Evolutionary conservation across 176 grass and related monocot genomes (phyloP), one percentile per base, ranked within the genome.

Genomic region (Bothriochloa decipiens): DNA sequence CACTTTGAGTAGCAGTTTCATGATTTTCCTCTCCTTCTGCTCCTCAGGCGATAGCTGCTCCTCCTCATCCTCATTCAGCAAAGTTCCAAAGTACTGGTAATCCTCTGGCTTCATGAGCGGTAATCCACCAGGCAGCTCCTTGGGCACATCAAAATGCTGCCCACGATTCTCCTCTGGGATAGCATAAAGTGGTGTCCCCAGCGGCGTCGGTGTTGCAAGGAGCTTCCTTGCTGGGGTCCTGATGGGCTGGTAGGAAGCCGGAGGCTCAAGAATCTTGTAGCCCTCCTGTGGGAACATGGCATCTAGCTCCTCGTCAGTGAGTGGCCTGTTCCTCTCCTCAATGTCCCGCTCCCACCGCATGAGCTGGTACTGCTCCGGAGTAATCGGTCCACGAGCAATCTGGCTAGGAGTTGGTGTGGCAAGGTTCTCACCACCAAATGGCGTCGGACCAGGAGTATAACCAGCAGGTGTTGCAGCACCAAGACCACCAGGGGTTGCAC

Each of bases 111-210:
- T 99, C 96, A 99, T 99, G 37, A 89, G 75, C 0, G 93, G 96
- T 76, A 96, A 86, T 55, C 96, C 96, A 58, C 89, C 89, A 35
- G 60, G 62, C 16, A 87, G 55, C 75, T 99, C 93, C 88, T 96
- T 96, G 37, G 93, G 93, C 47, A 99, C 93, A 82, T 99, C 96
- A 89, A 96, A 99, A 9, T 96, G 93, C 52, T 96, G 93, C 2
- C 96, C 93, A 80, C 96, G 91, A 63, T 99, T 99, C 65, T 99
- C 96, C 50, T 96, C 93, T 33, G 93, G 96, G 64, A 99, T 99
- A 28, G 74, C 26, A 82, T 99, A 99, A 2, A 92, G 71, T 1
- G 96, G 96, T 50, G 96, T 99, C 11, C 84, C 88, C 78, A 96
- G 39, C 0, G 96, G 96, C 23, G 96, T 99, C 66, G 96, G 96